Evolutionary conservation across 2,329 filamentous ascomycete species (phyloP).

Genomic region (Lecanicillium sp.): DNA sequence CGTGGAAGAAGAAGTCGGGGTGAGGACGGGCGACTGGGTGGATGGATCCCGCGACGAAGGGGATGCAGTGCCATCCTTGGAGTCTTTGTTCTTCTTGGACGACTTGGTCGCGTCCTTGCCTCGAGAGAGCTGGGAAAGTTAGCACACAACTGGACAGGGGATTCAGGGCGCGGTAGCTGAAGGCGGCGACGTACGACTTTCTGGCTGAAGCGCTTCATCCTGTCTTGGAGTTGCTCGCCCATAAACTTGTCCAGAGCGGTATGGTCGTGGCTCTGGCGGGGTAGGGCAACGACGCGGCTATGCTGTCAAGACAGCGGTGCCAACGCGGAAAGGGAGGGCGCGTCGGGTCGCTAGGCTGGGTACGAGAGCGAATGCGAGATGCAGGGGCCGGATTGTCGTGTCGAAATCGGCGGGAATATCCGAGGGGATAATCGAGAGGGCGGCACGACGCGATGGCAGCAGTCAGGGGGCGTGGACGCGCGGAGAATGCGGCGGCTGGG

Average conservation of each 20-base stretch:
- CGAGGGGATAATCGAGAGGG: background rate
- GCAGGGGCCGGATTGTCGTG: background rate
- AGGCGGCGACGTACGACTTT: constrained; percentile 71
- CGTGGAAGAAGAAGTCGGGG: constrained; percentile 84
- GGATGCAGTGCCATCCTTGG: constrained; percentile 72
- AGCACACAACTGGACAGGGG: constrained; percentile 11
- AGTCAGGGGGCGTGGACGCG: constrained; percentile 11
- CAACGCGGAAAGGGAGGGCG: background rate
- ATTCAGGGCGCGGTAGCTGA: constrained; percentile 20
- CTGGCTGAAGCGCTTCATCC: constrained; percentile 96
- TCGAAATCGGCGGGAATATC: background rate
- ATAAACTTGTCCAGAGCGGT: constrained; percentile 2
- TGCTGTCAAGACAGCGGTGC: constrained; percentile 3
- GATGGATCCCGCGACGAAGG: constrained; percentile 55
- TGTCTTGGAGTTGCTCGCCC: constrained; percentile 32
- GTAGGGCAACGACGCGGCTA: constrained; percentile 11
- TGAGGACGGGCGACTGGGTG: constrained; percentile 59
- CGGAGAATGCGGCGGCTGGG: background rate
- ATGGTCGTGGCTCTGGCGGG: constrained; percentile 13
- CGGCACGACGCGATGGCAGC: constrained; percentile 4
- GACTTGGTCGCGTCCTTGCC: constrained; percentile 84
- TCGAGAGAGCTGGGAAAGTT: constrained; percentile 68
- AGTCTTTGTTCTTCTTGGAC: constrained; percentile 66
- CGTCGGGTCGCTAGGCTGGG: background rate
- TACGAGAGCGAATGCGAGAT: background rate